Conservation (phyloP, 257 asterid genomes). For the Nicotiana tomentosiformis region DNA sequence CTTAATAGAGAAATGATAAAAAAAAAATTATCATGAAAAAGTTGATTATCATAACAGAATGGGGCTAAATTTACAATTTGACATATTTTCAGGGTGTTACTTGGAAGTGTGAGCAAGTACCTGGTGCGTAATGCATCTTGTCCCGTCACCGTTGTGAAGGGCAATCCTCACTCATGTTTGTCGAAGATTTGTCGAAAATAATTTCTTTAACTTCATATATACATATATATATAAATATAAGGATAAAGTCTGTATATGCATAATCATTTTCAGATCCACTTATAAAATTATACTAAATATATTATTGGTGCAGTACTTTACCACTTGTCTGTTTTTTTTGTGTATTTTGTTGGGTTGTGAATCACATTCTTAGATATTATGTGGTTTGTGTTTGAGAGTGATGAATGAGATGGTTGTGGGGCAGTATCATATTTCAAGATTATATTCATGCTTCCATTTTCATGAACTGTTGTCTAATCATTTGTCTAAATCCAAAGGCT, state of each 20-base stretch:
- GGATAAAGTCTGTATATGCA: too few species aligned
- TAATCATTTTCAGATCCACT: rapidly evolving
- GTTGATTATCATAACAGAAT: too few species aligned
- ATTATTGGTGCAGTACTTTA: too few species aligned
- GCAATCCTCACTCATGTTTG: neutral
- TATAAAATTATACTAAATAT: too few species aligned
- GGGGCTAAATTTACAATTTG: neutral
- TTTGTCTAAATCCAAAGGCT: neutral
- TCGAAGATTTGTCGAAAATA: too few species aligned
- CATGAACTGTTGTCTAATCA: neutral
- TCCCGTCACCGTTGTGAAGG: slow-evolving; percentile 75
- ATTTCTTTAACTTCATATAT: too few species aligned
- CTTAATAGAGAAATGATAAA: too few species aligned
- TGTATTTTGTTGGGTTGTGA: neutral
- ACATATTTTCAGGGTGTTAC: slow-evolving; percentile 43
- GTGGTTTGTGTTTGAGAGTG: neutral
- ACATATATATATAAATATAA: too few species aligned
- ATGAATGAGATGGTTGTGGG: neutral
- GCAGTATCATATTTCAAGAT: neutral
- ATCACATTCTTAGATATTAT: too few species aligned
- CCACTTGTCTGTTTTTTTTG: neutral
- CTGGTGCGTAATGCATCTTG: slow-evolving; percentile 71
- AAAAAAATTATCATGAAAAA: too few species aligned
- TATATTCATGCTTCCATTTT: neutral
- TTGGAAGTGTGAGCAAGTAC: slow-evolving; percentile 81